These are phyloP conservation scores for Candida tibetensis DNA, from an alignment of 805 yeast species.

Conservation along the genomic window DNA sequence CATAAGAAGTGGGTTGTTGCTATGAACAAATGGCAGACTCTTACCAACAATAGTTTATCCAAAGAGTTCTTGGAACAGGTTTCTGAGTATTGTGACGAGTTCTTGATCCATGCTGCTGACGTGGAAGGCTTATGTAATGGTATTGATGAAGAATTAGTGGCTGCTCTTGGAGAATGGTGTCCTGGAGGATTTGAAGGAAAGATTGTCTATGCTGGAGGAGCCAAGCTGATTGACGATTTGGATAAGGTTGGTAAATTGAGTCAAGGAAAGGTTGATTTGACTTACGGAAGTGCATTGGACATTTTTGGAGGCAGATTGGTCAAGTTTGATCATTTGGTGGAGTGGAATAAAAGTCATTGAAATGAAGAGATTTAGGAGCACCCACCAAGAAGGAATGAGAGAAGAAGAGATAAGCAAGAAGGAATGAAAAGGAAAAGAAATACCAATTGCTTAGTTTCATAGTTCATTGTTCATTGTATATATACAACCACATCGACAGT, in stretches of 20 bases:
- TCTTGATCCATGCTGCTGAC: conserved; percentile 95
- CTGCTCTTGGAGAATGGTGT: conserved; percentile 74
- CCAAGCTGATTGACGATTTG: conserved; percentile 69
- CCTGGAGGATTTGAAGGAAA: conserved; percentile 53
- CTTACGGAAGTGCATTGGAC: conserved; percentile 90
- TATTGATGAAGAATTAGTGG: conserved; percentile 77
- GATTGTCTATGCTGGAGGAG: conserved; percentile 97
- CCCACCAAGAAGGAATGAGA: too few species aligned
- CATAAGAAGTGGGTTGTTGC: conserved; percentile 81
- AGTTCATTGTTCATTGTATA: too few species aligned
- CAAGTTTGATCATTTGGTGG: conserved; percentile 67
- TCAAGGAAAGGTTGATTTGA: conserved; percentile 80
- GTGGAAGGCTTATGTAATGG: conserved; percentile 97
- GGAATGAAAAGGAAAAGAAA: too few species aligned
- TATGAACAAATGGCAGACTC: conserved; percentile 94
- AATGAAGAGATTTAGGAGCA: too few species aligned
- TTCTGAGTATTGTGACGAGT: conserved; percentile 73
- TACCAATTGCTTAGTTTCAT: too few species aligned
- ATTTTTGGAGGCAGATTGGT: conserved; percentile 90
- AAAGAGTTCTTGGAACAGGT: conserved; percentile 52
- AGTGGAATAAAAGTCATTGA: conserved; percentile 54
- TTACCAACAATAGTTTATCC: conserved; percentile 63
- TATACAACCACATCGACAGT: too few species aligned
- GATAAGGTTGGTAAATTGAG: conserved; percentile 64
- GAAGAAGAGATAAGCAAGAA: too few species aligned